Conservation (phyloP, 106 monocot genomes). For the Allium sativum region DNA sequence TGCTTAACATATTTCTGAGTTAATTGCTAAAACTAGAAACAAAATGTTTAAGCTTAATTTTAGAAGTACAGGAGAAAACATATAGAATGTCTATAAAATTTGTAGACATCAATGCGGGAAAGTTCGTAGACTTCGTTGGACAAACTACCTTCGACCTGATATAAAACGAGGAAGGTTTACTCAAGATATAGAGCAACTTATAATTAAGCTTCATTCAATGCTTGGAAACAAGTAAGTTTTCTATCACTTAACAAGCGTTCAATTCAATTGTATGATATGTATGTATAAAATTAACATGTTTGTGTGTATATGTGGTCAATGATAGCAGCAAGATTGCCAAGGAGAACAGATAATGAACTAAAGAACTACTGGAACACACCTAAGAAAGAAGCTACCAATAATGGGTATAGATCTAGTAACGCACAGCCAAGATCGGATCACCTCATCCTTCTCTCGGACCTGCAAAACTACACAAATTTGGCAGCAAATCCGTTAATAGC, state of each 20-base stretch:
- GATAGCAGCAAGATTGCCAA: constrained; percentile 19
- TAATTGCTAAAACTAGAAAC: too few relatives aligned
- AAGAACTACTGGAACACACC: constrained; percentile 49
- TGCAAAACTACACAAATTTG: neutral
- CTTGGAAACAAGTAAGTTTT: constrained; percentile 25
- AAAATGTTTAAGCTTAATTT: too few relatives aligned
- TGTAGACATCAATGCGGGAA: constrained; percentile 39
- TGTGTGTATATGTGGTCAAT: constrained; percentile 22
- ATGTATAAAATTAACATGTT: neutral
- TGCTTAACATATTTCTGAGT: too few relatives aligned
- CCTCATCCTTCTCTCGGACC: neutral
- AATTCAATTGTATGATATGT: neutral
- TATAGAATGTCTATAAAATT: too few relatives aligned
- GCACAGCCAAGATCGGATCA: constrained; percentile 1
- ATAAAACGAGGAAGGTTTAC: constrained; percentile 21
- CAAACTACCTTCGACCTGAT: constrained; percentile 29
- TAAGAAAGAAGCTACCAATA: constrained; percentile 18
- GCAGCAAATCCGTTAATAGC: constrained; percentile 8
- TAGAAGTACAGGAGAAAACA: too few relatives aligned
- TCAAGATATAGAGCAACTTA: constrained; percentile 19
- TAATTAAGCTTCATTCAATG: constrained; percentile 17
- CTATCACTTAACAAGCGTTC: neutral
- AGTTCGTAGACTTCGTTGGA: constrained; percentile 35
- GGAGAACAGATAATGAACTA: constrained; percentile 43
- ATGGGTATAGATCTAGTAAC: constrained; percentile 1